Evolutionary conservation across 805 yeast species (phyloP), one percentile per base, ranked within the genome.

Genomic region (Cyberlindnera subsufficiens): DNA sequence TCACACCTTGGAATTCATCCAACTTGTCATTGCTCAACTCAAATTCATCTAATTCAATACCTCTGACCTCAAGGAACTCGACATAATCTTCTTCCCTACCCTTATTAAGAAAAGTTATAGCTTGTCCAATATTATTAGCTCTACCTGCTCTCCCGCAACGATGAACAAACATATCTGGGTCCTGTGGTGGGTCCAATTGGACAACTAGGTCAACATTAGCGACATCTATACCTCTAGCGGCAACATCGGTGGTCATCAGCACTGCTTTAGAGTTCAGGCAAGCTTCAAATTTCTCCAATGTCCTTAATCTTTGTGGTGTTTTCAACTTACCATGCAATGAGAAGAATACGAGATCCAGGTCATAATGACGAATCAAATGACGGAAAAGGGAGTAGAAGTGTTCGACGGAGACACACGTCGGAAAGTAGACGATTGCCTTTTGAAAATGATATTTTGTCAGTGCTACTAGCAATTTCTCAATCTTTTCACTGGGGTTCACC

Each of bases 81-180:
- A 90, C 70, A 56, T 78, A 93, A 42, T 83, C 91, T 52, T 80
- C 84, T 58, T 93, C 99, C 42, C 86, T 72, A 6, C 88, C 91
- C 38, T 72, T 72, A 47, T 76, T 80, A 32, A 93, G 64, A 64
- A 93, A 72, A 1, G 86, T 78, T 3, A 88, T 68, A 0, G 95
- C 96, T 44, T 72, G 75, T 3, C 99, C 99, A 5, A 72, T 71
- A 47, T 79, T 78, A 45, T 91, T 90, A 0, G 97, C 97, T 47
- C 99, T 70, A 0, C 96, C 99, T 0, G 99, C 88, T 56, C 99
- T 75, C 18, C 99, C 99, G 64, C 91, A 86, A 59, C 99, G 75
- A 61, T 93, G 99, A 35, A 91, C 72, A 57, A 91, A 93, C 58
- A 88, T 78, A 56, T 85, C 95, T 0, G 97, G 87, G 52, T 90